Evolutionary conservation across 768 basidiomycete species (phyloP), one percentile per base, ranked within the genome.

Genomic region (Calocybe gangraenosa): DNA sequence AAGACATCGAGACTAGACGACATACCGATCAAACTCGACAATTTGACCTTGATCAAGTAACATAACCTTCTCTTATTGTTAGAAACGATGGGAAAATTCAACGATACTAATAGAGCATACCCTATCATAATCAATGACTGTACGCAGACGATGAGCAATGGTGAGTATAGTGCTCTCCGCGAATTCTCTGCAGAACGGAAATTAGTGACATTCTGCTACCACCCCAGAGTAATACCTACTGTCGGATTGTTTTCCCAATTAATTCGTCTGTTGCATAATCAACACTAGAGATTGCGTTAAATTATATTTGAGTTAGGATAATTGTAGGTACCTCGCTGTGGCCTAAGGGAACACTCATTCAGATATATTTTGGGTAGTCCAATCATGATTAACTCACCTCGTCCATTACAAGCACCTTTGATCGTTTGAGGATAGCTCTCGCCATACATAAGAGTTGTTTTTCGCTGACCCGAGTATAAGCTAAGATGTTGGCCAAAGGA

Each of bases 251-350:
- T 58, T 84, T 84, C 30, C 84, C 74, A 53, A 90, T 93, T 3
- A 92, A 71, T 57, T 92, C 89, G 59, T 94, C 91, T 0, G 92
- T 92, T 17, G 88, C 88, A 60, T 92, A 88, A 59, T 90, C 87
- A 37, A 89, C 88, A 50, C 80, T 82, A n/a, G 15, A 37, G 40
- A 21, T 17, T 20, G 14, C 10, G 39, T 37, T 11, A 40, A 14
- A 10, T 40, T 45, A 31, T 55, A 48, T 21, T 39, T 50, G 11
- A 54, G n/a, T n/a, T n/a, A n/a, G n/a, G n/a, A n/a, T n/a, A n/a
- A 35, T 18, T 18, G 14, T n/a, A 8, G 13, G 34, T 47, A 79
- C 79, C 78, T 83, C 37, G 85, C 84, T 33, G 84, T 83, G 31
- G 84, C 84, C 83, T 84, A 38, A 18, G 40, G 35, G 48, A 48